Percentiles rank a stretch among this genome's conserved stretches.
Evolutionary conservation across 2,329 filamentous ascomycete species (phyloP).

Genomic region (Colletotrichum sp.): DNA sequence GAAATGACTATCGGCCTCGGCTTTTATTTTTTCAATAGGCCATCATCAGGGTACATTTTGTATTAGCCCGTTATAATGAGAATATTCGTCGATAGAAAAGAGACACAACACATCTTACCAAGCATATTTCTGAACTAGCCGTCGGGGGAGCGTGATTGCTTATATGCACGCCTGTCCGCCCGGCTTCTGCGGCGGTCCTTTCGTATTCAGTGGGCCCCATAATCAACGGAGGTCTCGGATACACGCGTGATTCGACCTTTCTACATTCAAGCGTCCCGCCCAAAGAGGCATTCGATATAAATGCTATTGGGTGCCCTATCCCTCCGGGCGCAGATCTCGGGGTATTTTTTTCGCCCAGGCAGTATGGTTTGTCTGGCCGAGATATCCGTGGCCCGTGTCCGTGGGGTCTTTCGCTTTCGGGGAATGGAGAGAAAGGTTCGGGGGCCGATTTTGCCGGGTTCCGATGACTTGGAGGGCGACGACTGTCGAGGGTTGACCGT

Average conservation of each 20-base stretch:
- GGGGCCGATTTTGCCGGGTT: neutral
- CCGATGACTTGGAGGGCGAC: neutral
- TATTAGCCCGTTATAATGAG: constrained; percentile 10
- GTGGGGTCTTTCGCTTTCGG: neutral
- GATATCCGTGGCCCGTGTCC: neutral
- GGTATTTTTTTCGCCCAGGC: neutral
- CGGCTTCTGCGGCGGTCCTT: neutral
- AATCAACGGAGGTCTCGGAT: neutral
- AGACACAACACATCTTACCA: neutral
- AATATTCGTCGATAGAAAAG: neutral
- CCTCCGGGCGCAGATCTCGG: neutral
- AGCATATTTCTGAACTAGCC: neutral
- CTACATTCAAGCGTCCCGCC: neutral
- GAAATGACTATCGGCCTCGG: neutral
- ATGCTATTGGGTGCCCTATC: neutral
- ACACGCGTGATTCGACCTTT: neutral
- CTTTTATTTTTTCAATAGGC: neutral
- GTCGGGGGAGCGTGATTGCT: neutral
- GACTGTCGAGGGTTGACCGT: neutral
- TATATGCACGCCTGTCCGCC: neutral
- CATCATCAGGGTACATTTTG: neutral
- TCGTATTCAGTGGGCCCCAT: neutral
- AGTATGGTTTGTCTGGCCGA: neutral
- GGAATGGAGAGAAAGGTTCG: neutral
- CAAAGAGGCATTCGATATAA: neutral